phyloP scores from a whole-genome alignment of 208 protist genomes.

The Crithidia brevicula region DNA sequence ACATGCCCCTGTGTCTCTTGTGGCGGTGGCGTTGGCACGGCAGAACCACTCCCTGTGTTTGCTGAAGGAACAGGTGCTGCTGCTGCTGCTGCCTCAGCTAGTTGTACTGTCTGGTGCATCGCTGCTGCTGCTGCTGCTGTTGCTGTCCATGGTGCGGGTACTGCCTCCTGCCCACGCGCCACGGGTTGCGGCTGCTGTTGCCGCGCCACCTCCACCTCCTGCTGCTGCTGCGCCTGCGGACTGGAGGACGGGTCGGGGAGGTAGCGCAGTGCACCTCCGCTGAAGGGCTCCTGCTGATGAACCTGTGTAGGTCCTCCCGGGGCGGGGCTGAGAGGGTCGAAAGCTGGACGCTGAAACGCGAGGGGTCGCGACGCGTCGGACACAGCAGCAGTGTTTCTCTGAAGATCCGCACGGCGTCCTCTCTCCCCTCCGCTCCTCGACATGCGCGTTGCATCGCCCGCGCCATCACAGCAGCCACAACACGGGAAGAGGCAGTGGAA shows the following conservation, averaged over 20 bases:
- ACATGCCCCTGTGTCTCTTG: background rate
- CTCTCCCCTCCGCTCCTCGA: no score
- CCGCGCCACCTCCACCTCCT: background rate
- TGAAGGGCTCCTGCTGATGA: conserved; percentile 15
- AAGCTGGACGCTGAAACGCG: conserved; percentile 18
- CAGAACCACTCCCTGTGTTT: no score
- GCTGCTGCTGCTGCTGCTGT: conserved; percentile 6
- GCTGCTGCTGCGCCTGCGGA: background rate
- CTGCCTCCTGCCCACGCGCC: no score
- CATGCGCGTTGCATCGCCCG: no score
- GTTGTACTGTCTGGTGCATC: background rate
- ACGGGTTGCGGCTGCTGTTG: conserved; percentile 3
- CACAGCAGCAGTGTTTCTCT: no score
- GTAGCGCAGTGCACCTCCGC: conserved; percentile 1
- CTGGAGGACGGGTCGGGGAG: conserved; percentile 2
- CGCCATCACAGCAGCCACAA: conserved; percentile 27
- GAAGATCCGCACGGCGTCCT: no score
- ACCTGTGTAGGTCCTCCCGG: background rate
- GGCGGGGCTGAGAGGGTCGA: no score
- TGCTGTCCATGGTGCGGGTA: background rate
- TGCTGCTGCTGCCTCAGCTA: background rate
- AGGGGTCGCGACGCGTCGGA: conserved; percentile 12
- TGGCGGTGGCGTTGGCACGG: background rate
- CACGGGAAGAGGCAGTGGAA: conserved; percentile 45
- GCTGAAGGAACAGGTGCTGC: background rate